Conservation (phyloP, 2,329 filamentous ascomycete species). For the Fusarium luffae region DNA sequence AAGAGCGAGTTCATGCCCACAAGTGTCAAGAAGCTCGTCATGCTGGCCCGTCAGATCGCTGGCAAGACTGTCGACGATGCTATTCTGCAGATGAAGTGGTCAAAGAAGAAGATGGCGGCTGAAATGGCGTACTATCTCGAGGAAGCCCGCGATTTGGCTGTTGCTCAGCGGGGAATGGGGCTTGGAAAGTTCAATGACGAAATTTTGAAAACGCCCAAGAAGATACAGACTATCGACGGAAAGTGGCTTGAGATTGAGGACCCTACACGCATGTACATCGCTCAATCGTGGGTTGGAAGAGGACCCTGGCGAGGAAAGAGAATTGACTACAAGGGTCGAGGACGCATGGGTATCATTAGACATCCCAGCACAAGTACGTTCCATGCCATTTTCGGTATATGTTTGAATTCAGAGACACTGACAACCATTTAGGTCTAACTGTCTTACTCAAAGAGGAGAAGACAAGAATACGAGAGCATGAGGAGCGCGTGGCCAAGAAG, state of each 20-base stretch:
- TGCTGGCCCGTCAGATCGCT: conserved; percentile 86
- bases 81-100: conserved; percentile 93
- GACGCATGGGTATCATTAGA: conserved; percentile 73
- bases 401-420: conserved; percentile 13
- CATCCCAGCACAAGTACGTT: conserved; percentile 80
- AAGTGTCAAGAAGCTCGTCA: conserved; percentile 89
- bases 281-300: conserved; percentile 91
- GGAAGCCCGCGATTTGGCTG: conserved; percentile 81
- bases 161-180: conserved; percentile 87
- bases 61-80: conserved; percentile 96
- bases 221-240: conserved; percentile 80
- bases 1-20: conserved; percentile 83
- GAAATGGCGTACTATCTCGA: conserved; percentile 85
- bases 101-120: conserved; percentile 88
- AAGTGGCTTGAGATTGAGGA: conserved; percentile 77
- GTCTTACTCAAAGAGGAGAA: conserved; percentile 93
- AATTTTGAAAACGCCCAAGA: conserved; percentile 52
- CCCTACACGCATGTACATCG: conserved; percentile 86
- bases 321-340: conserved; percentile 80
- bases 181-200: conserved; percentile 62
- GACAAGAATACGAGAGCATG: conserved; percentile 82
- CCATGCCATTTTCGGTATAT: neutral
- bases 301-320: conserved; percentile 69
- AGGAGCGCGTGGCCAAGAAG: conserved; percentile 82
- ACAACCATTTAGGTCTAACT: conserved; percentile 69